Base-by-base conservation (phyloP, 2,329 filamentous ascomycete species). In the Pestalotiopsis sp. region DNA sequence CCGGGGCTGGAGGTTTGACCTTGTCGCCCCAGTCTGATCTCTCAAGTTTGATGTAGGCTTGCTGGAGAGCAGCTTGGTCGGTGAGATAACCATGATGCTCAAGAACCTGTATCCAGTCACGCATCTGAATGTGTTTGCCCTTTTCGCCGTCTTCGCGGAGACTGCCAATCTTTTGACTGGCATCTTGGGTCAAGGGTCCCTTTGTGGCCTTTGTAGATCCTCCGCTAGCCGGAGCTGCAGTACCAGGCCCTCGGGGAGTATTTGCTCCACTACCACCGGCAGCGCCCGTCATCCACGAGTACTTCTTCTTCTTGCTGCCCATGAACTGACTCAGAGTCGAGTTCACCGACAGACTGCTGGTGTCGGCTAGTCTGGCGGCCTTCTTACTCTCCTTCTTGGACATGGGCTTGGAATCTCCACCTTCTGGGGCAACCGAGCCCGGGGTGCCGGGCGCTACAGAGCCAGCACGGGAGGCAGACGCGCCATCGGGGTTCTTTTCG, bases 381-480 rank as follows among this genome's bases (percentile, higher is more conserved):
- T 91, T 94, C 77, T 92, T 89, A 70, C 85, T 86, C 78, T 97
- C 94, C 82, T 98, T 98, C 85, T 98, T 98, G 4, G 92, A 92
- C 65, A 93, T 86, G 3, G 90, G 86, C 79, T 94, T 95, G 72
- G 68, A 36, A 12, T 78, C 77, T 31, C 89, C 86, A 1, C 84
- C 78, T 67, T 92, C 91, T 0, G 90, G 87, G 1, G 91, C 89
- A 57, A 88, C 85, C 1, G 88, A 84, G 5, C 88, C 89, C 3
- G 91, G 89, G 0, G 89, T 91, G 2, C 86, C 86, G 12, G 89
- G 85, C 17, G 88, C 88, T 13, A 86, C 83, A 27, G 88, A 88
- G 14, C 88, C 85, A 31, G 87, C 75, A 72, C 89, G 84, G 17
- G 87, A 86, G 13, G 81, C 68, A 39, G 20, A 45, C 6, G 67